Evolutionary conservation across 805 yeast genomes (phyloP).

Genomic region (Hanseniaspora nectarophila): DNA sequence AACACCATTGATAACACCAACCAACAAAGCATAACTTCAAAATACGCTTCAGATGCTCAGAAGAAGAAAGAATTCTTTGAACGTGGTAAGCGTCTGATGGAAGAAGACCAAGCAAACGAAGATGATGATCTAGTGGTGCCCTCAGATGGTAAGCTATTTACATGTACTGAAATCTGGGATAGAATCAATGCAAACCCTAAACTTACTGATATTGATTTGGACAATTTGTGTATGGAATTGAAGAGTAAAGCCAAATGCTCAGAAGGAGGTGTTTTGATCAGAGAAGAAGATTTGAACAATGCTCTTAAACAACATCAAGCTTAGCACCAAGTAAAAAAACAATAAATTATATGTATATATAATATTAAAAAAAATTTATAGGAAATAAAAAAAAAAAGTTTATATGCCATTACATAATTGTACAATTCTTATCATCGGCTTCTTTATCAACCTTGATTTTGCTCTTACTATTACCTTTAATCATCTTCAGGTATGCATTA

Average conservation of each 20-base stretch:
- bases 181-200: conserved; percentile 87
- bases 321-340: background rate
- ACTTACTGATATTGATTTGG: conserved; percentile 86
- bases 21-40: background rate
- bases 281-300: conserved; percentile 63
- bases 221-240: conserved; percentile 80
- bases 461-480: conserved; percentile 5
- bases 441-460: background rate
- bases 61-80: conserved; percentile 19
- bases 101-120: conserved; percentile 9
- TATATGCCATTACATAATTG: background rate
- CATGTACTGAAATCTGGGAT: conserved; percentile 93
- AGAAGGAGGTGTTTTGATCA: conserved; percentile 80
- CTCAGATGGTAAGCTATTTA: conserved; percentile 46
- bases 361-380: background rate
- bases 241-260: conserved; percentile 91
- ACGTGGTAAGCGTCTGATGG: background rate
- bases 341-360: background rate
- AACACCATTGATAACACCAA: conserved; percentile 18
- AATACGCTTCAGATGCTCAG: background rate
- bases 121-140: conserved; percentile 52
- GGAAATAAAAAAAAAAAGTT: background rate
- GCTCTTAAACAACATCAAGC: conserved; percentile 22
- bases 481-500: background rate
- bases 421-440: conserved; percentile 6